Base-by-base conservation (phyloP, 2,329 filamentous ascomycete genomes). In the Cladosporium sp. region DNA sequence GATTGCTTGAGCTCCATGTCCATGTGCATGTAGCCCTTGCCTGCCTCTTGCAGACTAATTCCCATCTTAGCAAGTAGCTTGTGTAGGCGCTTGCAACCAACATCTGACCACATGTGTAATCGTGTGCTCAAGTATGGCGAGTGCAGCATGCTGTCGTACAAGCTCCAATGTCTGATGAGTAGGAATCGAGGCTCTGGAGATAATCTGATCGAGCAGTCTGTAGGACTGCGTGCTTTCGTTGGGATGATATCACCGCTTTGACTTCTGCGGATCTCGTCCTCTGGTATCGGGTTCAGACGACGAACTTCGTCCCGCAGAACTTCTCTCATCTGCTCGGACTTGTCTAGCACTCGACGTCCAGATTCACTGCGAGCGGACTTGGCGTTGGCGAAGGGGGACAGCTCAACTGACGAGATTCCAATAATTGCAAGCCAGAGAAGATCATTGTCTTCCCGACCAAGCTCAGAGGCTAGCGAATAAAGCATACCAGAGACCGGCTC, bases 41-140 rank as follows among this genome's bases (percentile, higher is more conserved):
- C 93, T 79, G 93, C 97, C 79, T 99, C 94, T 5, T 90, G 90
- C 43, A 98, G 82, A 74, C 92, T 96, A 64, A 99, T 91, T 34
- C 95, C 95, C 94, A 99, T 99, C 79, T 98, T 99, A 51, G 95
- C 95, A 2, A 99, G 85, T 0, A 99, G 85, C 76, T 98, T 98
- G 78, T 97, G 92, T 23, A 99, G 82, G 60, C 94, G 87, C 76
- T 96, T 96, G 62, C 91, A 85, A 3, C 95, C 95, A 59, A 86
- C 86, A 68, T 98, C 95, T 67, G 89, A 96, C 94, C 95, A 99
- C 56, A 97, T 93, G 78, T 96, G 94, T 54, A 99, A 84, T 34
- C 92, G 87, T 3, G 94, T 92, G 66, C 96, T 94, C 5, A 99
- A 86, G 74, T 97, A 98, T 0, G 94, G 93, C 0, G 93, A 97